Percentiles rank a stretch among this genome's conserved stretches.
These are phyloP conservation scores for Talaromyces pinophilus DNA, from an alignment of 2,329 filamentous ascomycete species.

Conservation along the genomic window DNA sequence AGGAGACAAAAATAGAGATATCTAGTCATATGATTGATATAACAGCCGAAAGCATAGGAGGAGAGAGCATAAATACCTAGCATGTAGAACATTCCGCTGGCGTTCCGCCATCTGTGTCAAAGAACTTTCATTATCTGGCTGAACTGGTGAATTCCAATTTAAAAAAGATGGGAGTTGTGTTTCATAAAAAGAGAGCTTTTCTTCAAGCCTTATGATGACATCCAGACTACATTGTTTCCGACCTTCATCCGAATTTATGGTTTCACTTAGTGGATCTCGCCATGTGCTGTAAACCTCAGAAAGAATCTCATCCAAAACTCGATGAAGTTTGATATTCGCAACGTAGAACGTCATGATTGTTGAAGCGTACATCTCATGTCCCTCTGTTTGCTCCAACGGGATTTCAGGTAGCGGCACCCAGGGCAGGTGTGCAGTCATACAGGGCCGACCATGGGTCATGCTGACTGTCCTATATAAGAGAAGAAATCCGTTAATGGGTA, in stretches of 20 bases:
- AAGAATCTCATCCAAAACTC: constrained; percentile 38
- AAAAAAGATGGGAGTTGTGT: constrained; percentile 4
- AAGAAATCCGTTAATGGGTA: no score
- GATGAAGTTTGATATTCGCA: constrained; percentile 32
- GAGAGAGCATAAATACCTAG: not conserved
- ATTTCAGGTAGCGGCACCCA: constrained; percentile 28
- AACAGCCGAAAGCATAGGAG: not conserved
- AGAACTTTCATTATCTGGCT: not conserved
- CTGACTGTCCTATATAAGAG: constrained; percentile 35
- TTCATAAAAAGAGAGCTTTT: not conserved
- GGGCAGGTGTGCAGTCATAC: constrained; percentile 37
- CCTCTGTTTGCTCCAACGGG: constrained; percentile 12
- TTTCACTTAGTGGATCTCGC: constrained; percentile 12
- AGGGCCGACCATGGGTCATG: constrained; percentile 43
- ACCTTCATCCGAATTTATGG: not conserved
- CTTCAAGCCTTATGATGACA: not conserved
- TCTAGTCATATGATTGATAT: constrained; percentile 24
- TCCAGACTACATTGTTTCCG: not conserved
- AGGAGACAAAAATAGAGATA: constrained; percentile 38
- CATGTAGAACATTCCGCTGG: constrained; percentile 14
- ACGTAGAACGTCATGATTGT: constrained; percentile 33
- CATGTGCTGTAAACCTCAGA: constrained; percentile 38
- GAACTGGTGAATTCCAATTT: not conserved
- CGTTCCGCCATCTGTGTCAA: not conserved
- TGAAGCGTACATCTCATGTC: constrained; percentile 19